Evolutionary conservation across 202 grass and related monocot species (phyloP).

Genomic region (Elaeis oleifera): DNA sequence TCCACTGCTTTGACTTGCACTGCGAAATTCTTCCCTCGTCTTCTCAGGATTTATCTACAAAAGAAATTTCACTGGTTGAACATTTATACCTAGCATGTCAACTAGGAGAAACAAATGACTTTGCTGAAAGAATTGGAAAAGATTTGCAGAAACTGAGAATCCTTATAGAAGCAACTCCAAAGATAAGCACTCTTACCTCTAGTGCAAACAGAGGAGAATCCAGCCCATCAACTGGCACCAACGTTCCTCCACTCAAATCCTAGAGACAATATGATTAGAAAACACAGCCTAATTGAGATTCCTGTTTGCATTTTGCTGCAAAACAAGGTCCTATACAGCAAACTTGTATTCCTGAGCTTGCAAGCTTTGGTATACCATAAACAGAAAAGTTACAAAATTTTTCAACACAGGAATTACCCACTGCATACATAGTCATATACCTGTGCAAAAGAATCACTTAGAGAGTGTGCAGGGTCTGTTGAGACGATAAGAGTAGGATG

Average conservation of each 20-base stretch:
- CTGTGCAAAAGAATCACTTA: slow-evolving; percentile 91
- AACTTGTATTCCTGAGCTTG: no score
- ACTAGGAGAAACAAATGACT: not conserved
- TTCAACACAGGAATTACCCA: not conserved
- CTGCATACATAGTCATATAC: slow-evolving; percentile 17
- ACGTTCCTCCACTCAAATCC: slow-evolving; percentile 79
- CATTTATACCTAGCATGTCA: not conserved
- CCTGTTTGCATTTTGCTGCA: no score
- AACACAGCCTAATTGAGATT: no score
- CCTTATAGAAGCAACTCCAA: not conserved
- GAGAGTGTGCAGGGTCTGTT: slow-evolving; percentile 80
- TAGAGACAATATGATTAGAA: slow-evolving; percentile 14
- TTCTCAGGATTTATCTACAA: slow-evolving; percentile 92
- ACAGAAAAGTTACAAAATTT: no score
- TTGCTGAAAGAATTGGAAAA: not conserved
- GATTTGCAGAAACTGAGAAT: not conserved
- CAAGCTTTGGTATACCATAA: no score
- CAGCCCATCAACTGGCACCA: slow-evolving; percentile 65
- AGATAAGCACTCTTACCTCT: slow-evolving; percentile 47
- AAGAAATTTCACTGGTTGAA: slow-evolving; percentile 2
- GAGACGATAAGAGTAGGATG: slow-evolving; percentile 91
- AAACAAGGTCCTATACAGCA: no score
- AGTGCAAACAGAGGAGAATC: slow-evolving; percentile 72
- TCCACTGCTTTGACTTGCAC: slow-evolving; percentile 64
- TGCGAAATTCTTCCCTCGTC: slow-evolving; percentile 70